Conservation (phyloP, 2,329 filamentous ascomycete genomes). For the Beauveria sp. region DNA sequence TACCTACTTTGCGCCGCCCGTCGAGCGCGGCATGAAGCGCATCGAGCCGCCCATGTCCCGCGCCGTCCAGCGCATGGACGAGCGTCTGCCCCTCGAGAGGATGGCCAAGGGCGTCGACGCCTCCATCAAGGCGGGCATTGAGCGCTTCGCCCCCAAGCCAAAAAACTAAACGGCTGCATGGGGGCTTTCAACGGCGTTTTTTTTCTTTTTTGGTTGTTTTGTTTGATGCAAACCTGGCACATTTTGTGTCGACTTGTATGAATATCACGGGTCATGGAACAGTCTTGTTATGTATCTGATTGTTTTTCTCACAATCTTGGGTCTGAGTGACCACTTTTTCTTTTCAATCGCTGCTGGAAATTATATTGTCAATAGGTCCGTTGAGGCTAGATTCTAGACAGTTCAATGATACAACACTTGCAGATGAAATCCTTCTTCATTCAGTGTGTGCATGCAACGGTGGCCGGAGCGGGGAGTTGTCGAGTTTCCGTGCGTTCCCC, state of each 20-base stretch:
- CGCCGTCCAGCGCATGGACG: slow-evolving; percentile 37
- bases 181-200: background rate
- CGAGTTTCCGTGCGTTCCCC: background rate
- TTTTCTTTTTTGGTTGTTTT: background rate
- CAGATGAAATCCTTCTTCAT: background rate
- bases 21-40: slow-evolving; percentile 38
- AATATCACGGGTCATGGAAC: background rate
- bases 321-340: background rate
- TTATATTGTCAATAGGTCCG: background rate
- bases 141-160: slow-evolving; percentile 26
- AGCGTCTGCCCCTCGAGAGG: slow-evolving; percentile 41
- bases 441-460: background rate
- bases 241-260: background rate
- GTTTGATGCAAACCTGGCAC: background rate
- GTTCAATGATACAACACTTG: background rate
- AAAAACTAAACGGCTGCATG: background rate
- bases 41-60: slow-evolving; percentile 40
- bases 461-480: no score
- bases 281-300: background rate
- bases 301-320: background rate
- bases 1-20: slow-evolving; percentile 41
- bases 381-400: slow-evolving; percentile 6
- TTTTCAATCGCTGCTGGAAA: background rate
- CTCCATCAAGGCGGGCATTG: slow-evolving; percentile 39
- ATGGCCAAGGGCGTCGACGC: slow-evolving; percentile 41